phyloP scores from a whole-genome alignment of 2,329 filamentous ascomycete species.

The Epichloe bromicola region DNA sequence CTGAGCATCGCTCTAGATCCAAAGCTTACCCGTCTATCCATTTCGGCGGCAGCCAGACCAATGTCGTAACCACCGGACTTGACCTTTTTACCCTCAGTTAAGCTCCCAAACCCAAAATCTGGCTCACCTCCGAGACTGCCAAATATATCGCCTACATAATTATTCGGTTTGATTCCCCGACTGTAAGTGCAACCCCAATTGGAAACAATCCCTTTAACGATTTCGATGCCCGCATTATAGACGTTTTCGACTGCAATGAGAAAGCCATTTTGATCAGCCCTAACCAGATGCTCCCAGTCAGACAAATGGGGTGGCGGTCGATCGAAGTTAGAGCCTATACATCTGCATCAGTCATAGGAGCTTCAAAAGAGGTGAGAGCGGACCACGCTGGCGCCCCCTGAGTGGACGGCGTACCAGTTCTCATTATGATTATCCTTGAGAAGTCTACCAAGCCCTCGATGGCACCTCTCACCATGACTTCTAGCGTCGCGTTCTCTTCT shows the following conservation, averaged over 20 bases:
- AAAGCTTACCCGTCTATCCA: slow-evolving; percentile 15
- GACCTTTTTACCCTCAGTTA: slow-evolving; percentile 24
- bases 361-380: not conserved
- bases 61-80: slow-evolving; percentile 9
- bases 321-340: slow-evolving; percentile 53
- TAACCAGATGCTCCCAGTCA: slow-evolving; percentile 45
- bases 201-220: slow-evolving; percentile 49
- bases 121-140: slow-evolving; percentile 52
- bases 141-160: slow-evolving; percentile 62
- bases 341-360: not conserved
- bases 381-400: too few species aligned
- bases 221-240: slow-evolving; percentile 50
- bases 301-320: slow-evolving; percentile 46
- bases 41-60: slow-evolving; percentile 16
- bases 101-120: slow-evolving; percentile 47
- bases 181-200: slow-evolving; percentile 48
- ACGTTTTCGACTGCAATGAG: slow-evolving; percentile 51
- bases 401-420: slow-evolving; percentile 32
- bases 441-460: slow-evolving; percentile 49
- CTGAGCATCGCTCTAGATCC: slow-evolving; percentile 13
- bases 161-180: slow-evolving; percentile 41
- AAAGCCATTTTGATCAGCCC: slow-evolving; percentile 50
- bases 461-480: slow-evolving; percentile 48
- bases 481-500: slow-evolving; percentile 58
- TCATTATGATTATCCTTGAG: slow-evolving; percentile 52